Conservation (phyloP, 352 stramenopile species). For the Phytophthora kernoviae region DNA sequence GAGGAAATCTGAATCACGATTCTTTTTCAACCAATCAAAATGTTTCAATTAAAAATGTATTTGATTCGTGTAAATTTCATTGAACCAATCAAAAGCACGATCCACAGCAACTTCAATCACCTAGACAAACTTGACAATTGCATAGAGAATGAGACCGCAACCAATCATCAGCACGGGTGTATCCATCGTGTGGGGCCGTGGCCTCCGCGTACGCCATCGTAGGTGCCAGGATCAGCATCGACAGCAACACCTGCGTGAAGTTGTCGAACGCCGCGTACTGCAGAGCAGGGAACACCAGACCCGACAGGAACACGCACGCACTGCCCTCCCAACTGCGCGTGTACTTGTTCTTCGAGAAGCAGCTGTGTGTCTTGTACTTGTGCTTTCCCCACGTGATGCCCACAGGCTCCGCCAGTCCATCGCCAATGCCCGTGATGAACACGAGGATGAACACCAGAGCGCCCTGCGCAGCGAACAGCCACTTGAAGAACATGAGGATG, state of each 20-base stretch:
- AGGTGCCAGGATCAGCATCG: slow-evolving; percentile 78
- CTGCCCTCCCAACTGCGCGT: slow-evolving; percentile 85
- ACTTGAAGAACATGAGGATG: slow-evolving; percentile 88
- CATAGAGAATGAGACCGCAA: slow-evolving; percentile 72
- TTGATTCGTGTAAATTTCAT: neutral
- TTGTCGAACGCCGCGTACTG: slow-evolving; percentile 82
- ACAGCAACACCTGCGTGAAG: slow-evolving; percentile 75
- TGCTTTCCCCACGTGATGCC: slow-evolving; percentile 82
- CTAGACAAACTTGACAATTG: slow-evolving; percentile 60
- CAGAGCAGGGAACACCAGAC: slow-evolving; percentile 75
- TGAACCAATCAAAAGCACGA: neutral
- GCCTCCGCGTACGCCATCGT: slow-evolving; percentile 87
- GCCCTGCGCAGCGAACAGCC: slow-evolving; percentile 64
- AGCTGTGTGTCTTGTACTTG: slow-evolving; percentile 87
- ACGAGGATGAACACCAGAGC: slow-evolving; percentile 77
- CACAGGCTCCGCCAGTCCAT: slow-evolving; percentile 77
- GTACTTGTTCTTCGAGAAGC: slow-evolving; percentile 86
- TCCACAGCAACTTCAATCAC: slow-evolving; percentile 28
- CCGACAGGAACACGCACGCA: slow-evolving; percentile 79
- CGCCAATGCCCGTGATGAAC: slow-evolving; percentile 83
- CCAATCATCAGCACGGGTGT: slow-evolving; percentile 85
- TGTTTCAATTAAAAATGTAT: slow-evolving; percentile 3
- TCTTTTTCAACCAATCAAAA: slow-evolving; percentile 25
- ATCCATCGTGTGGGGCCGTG: slow-evolving; percentile 86
- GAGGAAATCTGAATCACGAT: neutral